phyloP scores from a whole-genome alignment of 176 grass and related monocot species.

The Themeda triandra region DNA sequence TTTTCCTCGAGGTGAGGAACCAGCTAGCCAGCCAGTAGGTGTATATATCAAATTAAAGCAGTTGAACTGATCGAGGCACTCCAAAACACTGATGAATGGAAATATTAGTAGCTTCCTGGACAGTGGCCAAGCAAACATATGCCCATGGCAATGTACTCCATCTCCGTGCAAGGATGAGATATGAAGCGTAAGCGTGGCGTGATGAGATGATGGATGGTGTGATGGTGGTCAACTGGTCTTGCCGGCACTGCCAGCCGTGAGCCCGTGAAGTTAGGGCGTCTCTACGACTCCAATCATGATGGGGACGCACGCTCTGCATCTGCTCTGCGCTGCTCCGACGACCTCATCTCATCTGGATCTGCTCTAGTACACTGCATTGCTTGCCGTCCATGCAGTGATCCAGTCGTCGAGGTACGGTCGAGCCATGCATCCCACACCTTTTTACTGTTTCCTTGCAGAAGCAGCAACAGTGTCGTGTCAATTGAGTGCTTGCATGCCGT shows the following conservation, averaged over 20 bases:
- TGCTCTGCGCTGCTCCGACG: background rate
- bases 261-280: constrained; percentile 37
- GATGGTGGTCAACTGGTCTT: constrained; percentile 41
- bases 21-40: no score
- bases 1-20: no score
- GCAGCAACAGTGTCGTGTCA: background rate
- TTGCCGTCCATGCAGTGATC: background rate
- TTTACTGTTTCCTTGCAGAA: constrained; percentile 34
- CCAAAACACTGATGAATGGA: no score
- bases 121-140: no score
- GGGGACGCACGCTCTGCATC: constrained; percentile 32
- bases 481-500: background rate
- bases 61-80: no score
- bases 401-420: background rate
- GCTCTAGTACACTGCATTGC: background rate
- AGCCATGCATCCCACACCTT: background rate
- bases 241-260: constrained; percentile 36
- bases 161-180: no score
- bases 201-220: constrained; percentile 17
- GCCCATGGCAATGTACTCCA: no score
- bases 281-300: constrained; percentile 56
- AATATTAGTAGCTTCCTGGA: no score
- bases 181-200: no score
- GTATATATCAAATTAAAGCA: no score
- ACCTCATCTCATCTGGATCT: background rate